A percentile compares a stretch with the other conserved stretches of the same genome.
Evolutionary conservation across 2,329 filamentous ascomycete species (phyloP).

Genomic region (Pochonia chlamydosporia): DNA sequence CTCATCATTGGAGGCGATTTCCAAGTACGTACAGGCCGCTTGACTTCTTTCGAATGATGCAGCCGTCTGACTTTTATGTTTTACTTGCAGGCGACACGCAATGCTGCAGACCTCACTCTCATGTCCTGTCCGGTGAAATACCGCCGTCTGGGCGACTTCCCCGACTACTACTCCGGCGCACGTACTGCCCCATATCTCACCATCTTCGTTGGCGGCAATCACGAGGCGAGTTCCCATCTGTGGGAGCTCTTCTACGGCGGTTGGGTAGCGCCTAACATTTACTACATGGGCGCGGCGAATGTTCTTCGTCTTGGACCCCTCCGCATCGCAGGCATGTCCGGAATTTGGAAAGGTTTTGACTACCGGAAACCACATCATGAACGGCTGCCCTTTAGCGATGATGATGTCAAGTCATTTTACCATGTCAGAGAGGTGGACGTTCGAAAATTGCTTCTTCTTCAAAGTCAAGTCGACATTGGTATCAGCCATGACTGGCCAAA

Average conservation of each 20-base stretch:
- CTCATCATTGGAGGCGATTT: constrained; percentile 97
- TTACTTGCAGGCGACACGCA: constrained; percentile 65
- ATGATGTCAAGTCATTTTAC: constrained; percentile 78
- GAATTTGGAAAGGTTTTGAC: constrained; percentile 91
- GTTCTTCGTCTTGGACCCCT: constrained; percentile 78
- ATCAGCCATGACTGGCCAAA: constrained; percentile 95
- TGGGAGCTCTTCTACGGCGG: constrained; percentile 95
- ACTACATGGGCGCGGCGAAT: constrained; percentile 92
- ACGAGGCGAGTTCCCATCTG: constrained; percentile 85
- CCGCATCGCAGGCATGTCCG: constrained; percentile 82
- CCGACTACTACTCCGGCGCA: constrained; percentile 82
- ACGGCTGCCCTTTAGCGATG: constrained; percentile 72
- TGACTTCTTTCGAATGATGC: neutral
- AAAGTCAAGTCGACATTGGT: constrained; percentile 85
- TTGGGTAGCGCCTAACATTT: constrained; percentile 95
- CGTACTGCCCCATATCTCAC: constrained; percentile 80
- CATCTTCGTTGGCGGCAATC: constrained; percentile 89
- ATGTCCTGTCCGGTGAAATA: constrained; percentile 90
- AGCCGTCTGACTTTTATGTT: neutral
- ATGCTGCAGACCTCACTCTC: constrained; percentile 77
- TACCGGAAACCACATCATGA: constrained; percentile 82
- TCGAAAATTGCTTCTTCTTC: constrained; percentile 79
- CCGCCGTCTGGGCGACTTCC: constrained; percentile 83
- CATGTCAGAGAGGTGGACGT: constrained; percentile 86
- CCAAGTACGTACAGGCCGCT: constrained; percentile 48